A percentile compares a stretch with the other conserved stretches of the same genome.
Evolutionary conservation across 345 rosid species (phyloP).

Genomic region (Laguncularia racemosa): DNA sequence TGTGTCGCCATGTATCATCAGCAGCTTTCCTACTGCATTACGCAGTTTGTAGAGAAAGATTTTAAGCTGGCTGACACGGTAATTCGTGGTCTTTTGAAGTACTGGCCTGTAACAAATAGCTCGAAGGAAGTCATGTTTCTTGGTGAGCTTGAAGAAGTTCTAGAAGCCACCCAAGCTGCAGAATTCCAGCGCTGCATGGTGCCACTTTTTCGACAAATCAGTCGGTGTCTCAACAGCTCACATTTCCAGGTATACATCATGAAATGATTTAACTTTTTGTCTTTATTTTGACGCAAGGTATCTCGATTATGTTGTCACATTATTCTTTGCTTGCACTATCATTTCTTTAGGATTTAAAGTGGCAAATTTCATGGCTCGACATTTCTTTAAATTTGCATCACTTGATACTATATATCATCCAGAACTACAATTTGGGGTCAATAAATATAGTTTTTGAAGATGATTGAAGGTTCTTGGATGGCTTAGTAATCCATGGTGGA

Average conservation of each 20-base stretch:
- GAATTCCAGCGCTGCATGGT: conserved; percentile 39
- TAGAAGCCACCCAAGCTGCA: conserved; percentile 32
- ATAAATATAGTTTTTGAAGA: too few species aligned
- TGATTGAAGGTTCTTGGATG: too few species aligned
- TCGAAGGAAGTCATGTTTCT: conserved; percentile 38
- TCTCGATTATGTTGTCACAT: too few species aligned
- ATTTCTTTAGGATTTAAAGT: too few species aligned
- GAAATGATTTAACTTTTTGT: too few species aligned
- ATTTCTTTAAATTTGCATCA: too few species aligned
- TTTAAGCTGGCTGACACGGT: conserved; percentile 35
- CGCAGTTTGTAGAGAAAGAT: conserved; percentile 39
- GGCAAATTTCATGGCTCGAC: too few species aligned
- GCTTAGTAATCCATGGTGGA: too few species aligned
- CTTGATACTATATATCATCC: too few species aligned
- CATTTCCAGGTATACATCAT: conserved; percentile 29
- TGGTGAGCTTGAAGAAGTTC: conserved; percentile 35
- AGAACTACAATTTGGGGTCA: too few species aligned
- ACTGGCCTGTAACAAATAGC: conserved; percentile 36
- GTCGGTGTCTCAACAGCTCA: conserved; percentile 31
- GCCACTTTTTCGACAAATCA: conserved; percentile 27
- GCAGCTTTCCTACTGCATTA: conserved; percentile 32
- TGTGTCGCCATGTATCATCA: conserved; percentile 33
- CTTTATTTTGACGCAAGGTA: too few species aligned
- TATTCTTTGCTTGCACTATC: too few species aligned
- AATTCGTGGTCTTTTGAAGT: conserved; percentile 27